These are phyloP conservation scores for Umbelopsis sp. DNA, from an alignment of 371 early-diverging fungal species.

Conservation along the genomic window DNA sequence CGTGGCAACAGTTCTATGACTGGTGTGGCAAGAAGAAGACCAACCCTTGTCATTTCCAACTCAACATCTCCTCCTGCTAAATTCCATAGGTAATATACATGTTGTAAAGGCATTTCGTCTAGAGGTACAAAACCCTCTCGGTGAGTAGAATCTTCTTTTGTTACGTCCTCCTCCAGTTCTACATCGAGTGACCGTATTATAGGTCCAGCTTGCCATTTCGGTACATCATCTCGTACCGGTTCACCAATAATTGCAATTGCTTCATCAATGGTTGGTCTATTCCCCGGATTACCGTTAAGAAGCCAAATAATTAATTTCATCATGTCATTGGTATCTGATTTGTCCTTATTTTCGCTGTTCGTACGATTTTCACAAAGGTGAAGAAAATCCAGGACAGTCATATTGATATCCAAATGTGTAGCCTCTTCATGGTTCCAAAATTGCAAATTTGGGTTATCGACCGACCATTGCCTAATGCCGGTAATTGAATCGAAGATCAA, in stretches of 20 bases:
- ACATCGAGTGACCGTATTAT: slow-evolving; percentile 41
- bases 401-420: slow-evolving; percentile 42
- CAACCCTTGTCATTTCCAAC: slow-evolving; percentile 57
- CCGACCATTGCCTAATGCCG: slow-evolving; percentile 38
- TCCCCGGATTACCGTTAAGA: slow-evolving; percentile 26
- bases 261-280: slow-evolving; percentile 23
- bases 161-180: slow-evolving; percentile 34
- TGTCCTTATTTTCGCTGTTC: not conserved
- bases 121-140: slow-evolving; percentile 31
- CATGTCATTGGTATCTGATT: slow-evolving; percentile 26
- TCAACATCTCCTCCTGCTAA: slow-evolving; percentile 72
- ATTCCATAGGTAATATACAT: slow-evolving; percentile 67
- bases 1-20: slow-evolving; percentile 64
- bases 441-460: slow-evolving; percentile 20
- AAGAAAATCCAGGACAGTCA: slow-evolving; percentile 34
- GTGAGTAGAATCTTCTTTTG: slow-evolving; percentile 18
- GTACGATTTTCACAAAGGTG: slow-evolving; percentile 25
- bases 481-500: slow-evolving; percentile 46
- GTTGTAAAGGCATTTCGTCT: slow-evolving; percentile 46
- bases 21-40: slow-evolving; percentile 60
- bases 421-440: slow-evolving; percentile 40
- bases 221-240: slow-evolving; percentile 2
- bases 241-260: slow-evolving; percentile 27
- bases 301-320: slow-evolving; percentile 32
- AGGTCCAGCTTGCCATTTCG: slow-evolving; percentile 40